phyloP scores from a whole-genome alignment of 768 basidiomycete species.

The Wakefieldia striispora region DNA sequence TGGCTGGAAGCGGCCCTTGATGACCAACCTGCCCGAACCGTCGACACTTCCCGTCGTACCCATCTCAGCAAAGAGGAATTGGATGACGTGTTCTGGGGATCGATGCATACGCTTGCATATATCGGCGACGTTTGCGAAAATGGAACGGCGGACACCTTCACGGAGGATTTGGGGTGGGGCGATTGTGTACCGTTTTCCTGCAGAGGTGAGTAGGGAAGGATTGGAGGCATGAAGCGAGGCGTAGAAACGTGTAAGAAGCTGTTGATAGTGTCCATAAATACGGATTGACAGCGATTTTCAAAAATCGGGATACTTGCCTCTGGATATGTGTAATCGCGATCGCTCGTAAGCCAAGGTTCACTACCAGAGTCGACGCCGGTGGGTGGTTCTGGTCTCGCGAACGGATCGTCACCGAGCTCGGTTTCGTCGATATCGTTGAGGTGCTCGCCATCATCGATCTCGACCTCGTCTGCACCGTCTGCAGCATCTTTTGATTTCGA shows the following conservation, averaged over 20 bases:
- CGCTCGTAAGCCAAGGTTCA: constrained; percentile 88
- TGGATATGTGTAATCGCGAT: constrained; percentile 94
- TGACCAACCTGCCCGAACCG: constrained; percentile 86
- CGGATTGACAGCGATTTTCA: neutral
- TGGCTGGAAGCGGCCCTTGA: constrained; percentile 97
- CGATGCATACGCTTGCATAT: constrained; percentile 99
- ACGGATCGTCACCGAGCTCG: constrained; percentile 88
- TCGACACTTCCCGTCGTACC: constrained; percentile 97
- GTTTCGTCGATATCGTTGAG: constrained; percentile 72
- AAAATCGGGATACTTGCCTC: constrained; percentile 55
- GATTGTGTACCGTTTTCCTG: constrained; percentile 94
- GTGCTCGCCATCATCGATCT: constrained; percentile 59
- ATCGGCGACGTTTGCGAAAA: constrained; percentile 95
- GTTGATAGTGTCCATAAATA: neutral
- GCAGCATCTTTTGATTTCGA: constrained; percentile 65
- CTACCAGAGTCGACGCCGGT: constrained; percentile 69
- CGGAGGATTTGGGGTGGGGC: constrained; percentile 91
- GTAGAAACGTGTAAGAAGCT: constrained; percentile 95
- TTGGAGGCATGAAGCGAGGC: constrained; percentile 88
- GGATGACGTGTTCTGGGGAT: constrained; percentile 95
- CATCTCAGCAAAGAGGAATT: constrained; percentile 96
- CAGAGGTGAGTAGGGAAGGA: constrained; percentile 80
- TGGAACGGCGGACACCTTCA: constrained; percentile 96
- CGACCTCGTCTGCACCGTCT: constrained; percentile 55
- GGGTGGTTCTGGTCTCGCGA: constrained; percentile 56